phyloP scores from a whole-genome alignment of 2,329 filamentous ascomycete genomes.

The Lecanicillium sp. region DNA sequence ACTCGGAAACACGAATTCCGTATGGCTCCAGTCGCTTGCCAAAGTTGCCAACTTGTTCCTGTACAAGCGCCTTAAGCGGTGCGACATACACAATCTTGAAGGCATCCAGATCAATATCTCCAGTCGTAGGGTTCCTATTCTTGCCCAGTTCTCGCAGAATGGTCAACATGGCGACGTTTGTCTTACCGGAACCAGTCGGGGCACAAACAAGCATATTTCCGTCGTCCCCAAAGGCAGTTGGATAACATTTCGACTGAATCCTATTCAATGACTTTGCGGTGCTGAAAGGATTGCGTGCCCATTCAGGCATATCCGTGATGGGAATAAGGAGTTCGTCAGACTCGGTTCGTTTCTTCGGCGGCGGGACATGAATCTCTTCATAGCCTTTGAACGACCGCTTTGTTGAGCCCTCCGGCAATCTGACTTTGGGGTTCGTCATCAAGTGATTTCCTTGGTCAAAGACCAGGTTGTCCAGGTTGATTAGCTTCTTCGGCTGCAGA shows the following conservation, averaged over 20 bases:
- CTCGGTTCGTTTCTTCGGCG: conserved; percentile 80
- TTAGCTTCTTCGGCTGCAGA: conserved; percentile 74
- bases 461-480: conserved; percentile 91
- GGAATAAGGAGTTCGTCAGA: conserved; percentile 74
- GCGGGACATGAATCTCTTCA: conserved; percentile 94
- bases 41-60: conserved; percentile 97
- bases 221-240: conserved; percentile 84
- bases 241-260: conserved; percentile 90
- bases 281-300: conserved; percentile 81
- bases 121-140: conserved; percentile 77
- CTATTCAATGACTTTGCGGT: conserved; percentile 82
- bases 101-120: conserved; percentile 89
- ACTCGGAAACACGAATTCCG: conserved; percentile 85
- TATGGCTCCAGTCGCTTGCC: conserved; percentile 84
- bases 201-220: conserved; percentile 98
- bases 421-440: conserved; percentile 98
- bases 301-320: conserved; percentile 82
- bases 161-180: conserved; percentile 94
- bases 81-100: conserved; percentile 99
- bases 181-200: conserved; percentile 95
- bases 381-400: conserved; percentile 97
- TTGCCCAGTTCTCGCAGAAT: conserved; percentile 97
- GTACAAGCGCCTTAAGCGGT: conserved; percentile 87
- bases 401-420: conserved; percentile 86
- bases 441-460: conserved; percentile 98